Percentiles rank a stretch among this genome's conserved stretches.
Evolutionary conservation across 1,284 basidiomycete genomes (phyloP).

Genomic region (Apiotrichum montevideense): DNA sequence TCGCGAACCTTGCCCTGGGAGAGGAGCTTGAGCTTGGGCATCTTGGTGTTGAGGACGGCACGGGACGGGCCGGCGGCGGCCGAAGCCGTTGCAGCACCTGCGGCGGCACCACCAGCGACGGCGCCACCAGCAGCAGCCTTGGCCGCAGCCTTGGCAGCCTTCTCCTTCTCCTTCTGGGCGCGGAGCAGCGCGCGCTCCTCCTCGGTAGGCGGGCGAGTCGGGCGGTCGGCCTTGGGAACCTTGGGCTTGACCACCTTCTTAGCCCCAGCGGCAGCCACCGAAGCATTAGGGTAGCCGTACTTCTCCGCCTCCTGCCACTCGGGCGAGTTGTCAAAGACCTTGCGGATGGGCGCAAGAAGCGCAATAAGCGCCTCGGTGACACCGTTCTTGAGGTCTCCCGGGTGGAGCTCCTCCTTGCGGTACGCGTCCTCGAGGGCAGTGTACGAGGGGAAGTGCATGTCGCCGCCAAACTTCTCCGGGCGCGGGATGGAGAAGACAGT

Average conservation of each 20-base stretch:
- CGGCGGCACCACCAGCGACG: constrained; percentile 14
- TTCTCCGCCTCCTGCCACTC: constrained; percentile 76
- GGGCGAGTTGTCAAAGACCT: constrained; percentile 64
- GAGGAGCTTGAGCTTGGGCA: constrained; percentile 56
- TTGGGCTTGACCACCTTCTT: constrained; percentile 28
- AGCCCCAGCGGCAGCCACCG: constrained; percentile 17
- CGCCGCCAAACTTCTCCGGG: constrained; percentile 76
- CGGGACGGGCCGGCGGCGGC: constrained; percentile 2
- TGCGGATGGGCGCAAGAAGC: constrained; percentile 77
- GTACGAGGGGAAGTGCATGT: constrained; percentile 67
- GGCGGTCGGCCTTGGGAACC: constrained; percentile 15
- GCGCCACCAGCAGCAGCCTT: constrained; percentile 35
- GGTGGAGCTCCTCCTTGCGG: constrained; percentile 70
- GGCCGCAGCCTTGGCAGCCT: constrained; percentile 20
- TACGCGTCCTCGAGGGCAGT: constrained; percentile 67
- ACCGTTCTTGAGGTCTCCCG: constrained; percentile 79
- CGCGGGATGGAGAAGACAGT: constrained; percentile 75
- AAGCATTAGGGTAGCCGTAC: constrained; percentile 75
- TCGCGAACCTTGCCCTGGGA: constrained; percentile 90
- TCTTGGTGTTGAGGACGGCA: constrained; percentile 37
- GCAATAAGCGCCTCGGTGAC: constrained; percentile 71
- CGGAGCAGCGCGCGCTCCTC: constrained; percentile 41
- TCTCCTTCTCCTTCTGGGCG: constrained; percentile 40
- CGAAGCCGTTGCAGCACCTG: constrained; percentile 11
- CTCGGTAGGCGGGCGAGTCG: constrained; percentile 37